These are phyloP conservation scores for Scheffersomyces amazonensis DNA, from an alignment of 805 yeast species.

Conservation along the genomic window DNA sequence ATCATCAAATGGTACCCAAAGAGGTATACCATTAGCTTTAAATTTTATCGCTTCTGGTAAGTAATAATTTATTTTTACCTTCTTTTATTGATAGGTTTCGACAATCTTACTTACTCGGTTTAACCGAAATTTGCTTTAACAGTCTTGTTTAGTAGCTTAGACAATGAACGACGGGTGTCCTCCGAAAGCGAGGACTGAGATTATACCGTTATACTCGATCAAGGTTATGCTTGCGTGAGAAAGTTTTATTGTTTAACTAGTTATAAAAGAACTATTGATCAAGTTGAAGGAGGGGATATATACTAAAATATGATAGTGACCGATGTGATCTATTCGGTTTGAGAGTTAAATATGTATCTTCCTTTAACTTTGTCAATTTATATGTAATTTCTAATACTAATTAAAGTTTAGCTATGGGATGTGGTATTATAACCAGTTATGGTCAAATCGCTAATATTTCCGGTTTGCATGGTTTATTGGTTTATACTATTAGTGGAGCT, in stretches of 20 bases:
- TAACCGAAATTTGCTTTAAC: not conserved
- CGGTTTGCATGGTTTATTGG: constrained; percentile 84
- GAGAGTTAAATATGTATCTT: no score
- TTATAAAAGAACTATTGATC: no score
- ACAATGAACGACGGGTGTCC: constrained; percentile 24
- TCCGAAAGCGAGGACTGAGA: constrained; percentile 29
- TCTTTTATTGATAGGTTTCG: no score
- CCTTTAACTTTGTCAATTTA: no score
- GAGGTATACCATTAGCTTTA: constrained; percentile 75
- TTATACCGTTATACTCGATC: constrained; percentile 43
- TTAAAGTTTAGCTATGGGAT: constrained; percentile 76
- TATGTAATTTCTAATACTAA: no score
- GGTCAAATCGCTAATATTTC: constrained; percentile 82
- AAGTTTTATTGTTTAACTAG: constrained; percentile 22
- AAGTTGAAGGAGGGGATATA: no score
- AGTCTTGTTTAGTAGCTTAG: constrained; percentile 1
- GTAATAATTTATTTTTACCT: no score
- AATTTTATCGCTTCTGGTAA: constrained; percentile 89
- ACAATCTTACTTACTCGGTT: no score
- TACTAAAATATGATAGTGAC: no score
- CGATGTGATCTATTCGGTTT: no score
- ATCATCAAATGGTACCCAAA: constrained; percentile 77
- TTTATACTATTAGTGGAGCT: constrained; percentile 76
- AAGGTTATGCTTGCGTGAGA: constrained; percentile 46
- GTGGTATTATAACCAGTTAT: constrained; percentile 83